These are phyloP conservation scores for Paramecium sexaurelia DNA, from an alignment of 73 alveolate genomes.

Conservation along the genomic window DNA sequence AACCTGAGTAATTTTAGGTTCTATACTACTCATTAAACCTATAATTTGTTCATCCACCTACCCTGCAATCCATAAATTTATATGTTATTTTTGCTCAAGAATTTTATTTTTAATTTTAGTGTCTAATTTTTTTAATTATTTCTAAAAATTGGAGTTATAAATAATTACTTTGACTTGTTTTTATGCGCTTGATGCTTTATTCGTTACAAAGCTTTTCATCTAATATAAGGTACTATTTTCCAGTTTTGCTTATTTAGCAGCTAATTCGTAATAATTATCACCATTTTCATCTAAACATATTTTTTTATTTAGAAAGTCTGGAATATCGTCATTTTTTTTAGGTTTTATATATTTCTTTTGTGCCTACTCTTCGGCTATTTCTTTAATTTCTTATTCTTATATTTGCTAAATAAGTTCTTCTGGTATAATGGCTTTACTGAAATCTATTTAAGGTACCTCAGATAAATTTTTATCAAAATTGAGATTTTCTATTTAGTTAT, in stretches of 20 bases:
- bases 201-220: not conserved
- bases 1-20: not conserved
- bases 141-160: slow-evolving; percentile 28
- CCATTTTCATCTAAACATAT: slow-evolving; percentile 15
- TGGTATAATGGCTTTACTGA: not conserved
- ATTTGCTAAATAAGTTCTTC: not conserved
- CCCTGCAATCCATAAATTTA: not conserved
- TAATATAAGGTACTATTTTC: not conserved
- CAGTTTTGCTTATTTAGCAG: not conserved
- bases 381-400: not conserved
- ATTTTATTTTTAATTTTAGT: not conserved
- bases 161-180: not conserved
- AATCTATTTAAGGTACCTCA: not conserved
- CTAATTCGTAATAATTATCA: not conserved
- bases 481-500: not conserved
- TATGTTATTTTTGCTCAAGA: not conserved
- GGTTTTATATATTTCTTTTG: not conserved
- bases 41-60: not conserved
- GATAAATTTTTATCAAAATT: not conserved
- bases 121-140: slow-evolving; percentile 1
- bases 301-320: not conserved
- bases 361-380: slow-evolving; percentile 13
- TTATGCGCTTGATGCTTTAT: not conserved
- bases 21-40: not conserved
- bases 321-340: not conserved